These are phyloP conservation scores for Alliaria petiolata DNA, from an alignment of 345 rosid species.

Conservation along the genomic window DNA sequence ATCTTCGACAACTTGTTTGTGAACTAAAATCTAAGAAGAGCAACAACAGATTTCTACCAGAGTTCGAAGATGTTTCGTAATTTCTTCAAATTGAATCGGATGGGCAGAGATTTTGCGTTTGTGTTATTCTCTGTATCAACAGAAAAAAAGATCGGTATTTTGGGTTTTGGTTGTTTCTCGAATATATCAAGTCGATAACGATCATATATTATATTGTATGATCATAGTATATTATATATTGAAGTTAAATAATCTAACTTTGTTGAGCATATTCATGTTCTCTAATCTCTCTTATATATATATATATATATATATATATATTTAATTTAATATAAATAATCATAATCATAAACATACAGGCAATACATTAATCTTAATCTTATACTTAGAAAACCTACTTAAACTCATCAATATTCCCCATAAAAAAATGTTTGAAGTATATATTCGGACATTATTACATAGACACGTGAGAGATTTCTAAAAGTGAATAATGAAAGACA, in stretches of 20 bases:
- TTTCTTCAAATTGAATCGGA: no score
- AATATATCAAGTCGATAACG: conserved; percentile 10
- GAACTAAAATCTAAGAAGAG: conserved; percentile 34
- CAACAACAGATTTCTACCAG: neutral
- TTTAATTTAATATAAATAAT: no score
- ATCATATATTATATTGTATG: neutral
- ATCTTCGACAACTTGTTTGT: conserved; percentile 61
- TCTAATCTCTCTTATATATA: neutral
- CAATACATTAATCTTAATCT: neutral
- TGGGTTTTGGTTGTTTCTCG: conserved; percentile 5
- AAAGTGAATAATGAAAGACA: neutral
- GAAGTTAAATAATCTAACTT: conserved; percentile 18
- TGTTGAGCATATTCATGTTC: conserved; percentile 3
- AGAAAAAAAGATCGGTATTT: neutral
- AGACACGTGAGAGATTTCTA: neutral
- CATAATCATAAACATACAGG: neutral
- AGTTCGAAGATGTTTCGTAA: conserved; percentile 1
- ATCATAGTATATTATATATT: neutral
- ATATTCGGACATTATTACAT: neutral
- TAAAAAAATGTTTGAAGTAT: neutral
- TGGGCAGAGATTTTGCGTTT: no score
- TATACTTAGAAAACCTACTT: neutral
- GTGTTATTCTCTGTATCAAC: no score
- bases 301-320: no score
- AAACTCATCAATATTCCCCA: neutral